Conservation (phyloP, 306 rosid species). For the Clitoria ternatea region DNA sequence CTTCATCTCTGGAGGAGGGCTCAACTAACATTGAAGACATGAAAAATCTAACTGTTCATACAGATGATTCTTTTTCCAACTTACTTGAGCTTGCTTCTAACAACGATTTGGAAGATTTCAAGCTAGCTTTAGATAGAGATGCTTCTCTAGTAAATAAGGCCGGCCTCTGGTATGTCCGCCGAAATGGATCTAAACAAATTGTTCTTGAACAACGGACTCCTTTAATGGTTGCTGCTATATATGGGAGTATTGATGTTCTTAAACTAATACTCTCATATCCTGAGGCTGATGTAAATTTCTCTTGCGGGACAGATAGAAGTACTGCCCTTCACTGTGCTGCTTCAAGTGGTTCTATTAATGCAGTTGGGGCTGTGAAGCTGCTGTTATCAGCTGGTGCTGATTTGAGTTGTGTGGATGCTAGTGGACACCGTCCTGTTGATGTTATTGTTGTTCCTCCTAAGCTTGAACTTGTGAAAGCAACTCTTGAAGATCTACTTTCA, state of each 20-base stretch:
- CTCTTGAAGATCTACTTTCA: conserved; percentile 55
- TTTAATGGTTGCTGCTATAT: conserved; percentile 82
- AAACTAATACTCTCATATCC: conserved; percentile 53
- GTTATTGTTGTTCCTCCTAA: conserved; percentile 68
- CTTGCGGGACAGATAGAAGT: conserved; percentile 58
- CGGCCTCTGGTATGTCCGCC: conserved; percentile 78
- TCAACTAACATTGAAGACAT: conserved; percentile 48
- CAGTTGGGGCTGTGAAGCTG: conserved; percentile 50
- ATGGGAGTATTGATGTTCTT: conserved; percentile 69
- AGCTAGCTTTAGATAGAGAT: conserved; percentile 44
- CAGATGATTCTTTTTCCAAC: conserved; percentile 60
- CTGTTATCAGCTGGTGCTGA: conserved; percentile 75
- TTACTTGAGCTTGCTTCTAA: conserved; percentile 76
- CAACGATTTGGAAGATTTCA: conserved; percentile 70
- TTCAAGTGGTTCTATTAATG: conserved; percentile 68
- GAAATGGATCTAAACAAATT: conserved; percentile 66
- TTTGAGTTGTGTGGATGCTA: conserved; percentile 44
- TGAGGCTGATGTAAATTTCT: conserved; percentile 57
- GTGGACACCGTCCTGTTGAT: conserved; percentile 69
- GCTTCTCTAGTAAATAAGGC: conserved; percentile 43
- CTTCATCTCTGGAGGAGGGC: conserved; percentile 38
- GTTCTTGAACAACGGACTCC: conserved; percentile 75
- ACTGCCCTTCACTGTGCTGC: conserved; percentile 97
- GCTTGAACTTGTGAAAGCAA: conserved; percentile 35
- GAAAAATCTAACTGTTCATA: conserved; percentile 46